A percentile compares a stretch with the other conserved stretches of the same genome.
These are phyloP conservation scores for Argentina anserina DNA, from an alignment of 306 rosid genomes.

Conservation along the genomic window DNA sequence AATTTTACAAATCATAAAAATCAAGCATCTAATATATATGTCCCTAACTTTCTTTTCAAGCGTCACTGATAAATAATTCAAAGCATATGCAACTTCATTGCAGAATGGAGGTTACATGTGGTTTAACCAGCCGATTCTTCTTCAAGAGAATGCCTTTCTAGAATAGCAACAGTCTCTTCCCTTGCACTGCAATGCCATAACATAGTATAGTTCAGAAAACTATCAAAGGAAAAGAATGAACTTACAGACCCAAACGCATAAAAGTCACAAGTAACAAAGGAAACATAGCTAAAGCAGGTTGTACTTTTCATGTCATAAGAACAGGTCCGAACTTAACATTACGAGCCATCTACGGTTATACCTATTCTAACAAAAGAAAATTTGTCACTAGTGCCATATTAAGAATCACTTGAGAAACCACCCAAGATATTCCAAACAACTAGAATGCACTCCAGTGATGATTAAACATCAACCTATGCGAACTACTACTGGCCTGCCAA, in stretches of 20 bases:
- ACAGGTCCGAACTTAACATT: background rate
- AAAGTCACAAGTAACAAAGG: background rate
- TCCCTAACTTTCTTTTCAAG: background rate
- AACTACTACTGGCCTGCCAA: background rate
- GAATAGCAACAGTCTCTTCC: constrained; percentile 61
- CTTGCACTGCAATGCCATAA: constrained; percentile 48
- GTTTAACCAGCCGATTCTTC: constrained; percentile 32
- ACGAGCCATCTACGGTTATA: background rate
- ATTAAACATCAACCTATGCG: background rate
- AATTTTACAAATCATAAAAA: background rate
- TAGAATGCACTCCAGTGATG: background rate
- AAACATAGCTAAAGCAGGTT: background rate
- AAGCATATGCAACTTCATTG: too few species aligned
- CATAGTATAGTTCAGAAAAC: constrained; percentile 2
- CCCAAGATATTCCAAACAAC: too few species aligned
- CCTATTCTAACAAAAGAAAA: background rate
- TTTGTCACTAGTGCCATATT: background rate
- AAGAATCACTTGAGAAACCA: background rate
- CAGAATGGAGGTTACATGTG: background rate
- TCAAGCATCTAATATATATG: background rate
- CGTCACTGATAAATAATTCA: background rate
- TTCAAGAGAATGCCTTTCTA: constrained; percentile 48
- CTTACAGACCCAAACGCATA: background rate
- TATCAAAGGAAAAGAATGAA: background rate
- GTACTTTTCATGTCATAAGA: background rate